Evolutionary conservation across 129 eudicot species (phyloP), one percentile per base, ranked within the genome.

Genomic region (Oenanthe sinensis): DNA sequence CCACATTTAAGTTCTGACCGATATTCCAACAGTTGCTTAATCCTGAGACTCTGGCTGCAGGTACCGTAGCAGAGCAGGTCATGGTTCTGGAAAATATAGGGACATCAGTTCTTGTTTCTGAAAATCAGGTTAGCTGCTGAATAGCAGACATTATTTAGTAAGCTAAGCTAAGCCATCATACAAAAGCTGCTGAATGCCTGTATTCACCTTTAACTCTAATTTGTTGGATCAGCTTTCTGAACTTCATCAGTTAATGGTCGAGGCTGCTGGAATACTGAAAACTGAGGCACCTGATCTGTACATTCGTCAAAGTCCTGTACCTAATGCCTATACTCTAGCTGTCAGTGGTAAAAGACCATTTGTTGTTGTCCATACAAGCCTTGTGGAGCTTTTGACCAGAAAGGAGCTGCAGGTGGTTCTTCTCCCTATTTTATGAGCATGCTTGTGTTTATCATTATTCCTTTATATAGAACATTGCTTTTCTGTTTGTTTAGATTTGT

Each of bases 301-400:
- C 68, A 87, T 94, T 46, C 96, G 97, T 74, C 98, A 94, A 83
- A 94, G 93, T 85, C 97, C 98, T 13, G 88, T 87, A 65, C 98
- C 98, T 43, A 94, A 94, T 82, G 98, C 98, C n/a, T 94, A 94
- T 63, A 94, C 98, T 49, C 80, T 94, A 20, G 98, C 98, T 74
- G 76, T 94, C 70, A 90, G 85, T 81, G 98, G 98, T 69, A 94
- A 88, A 85, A 94, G 87, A 75, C 97, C 98, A 24, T 94, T 94
- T 84, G 91, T 94, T 44, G 98, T 94, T 79, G 93, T 94, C 81
- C 98, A 94, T 80, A 94, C 98, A 52, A 94, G 97, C 81, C 92
- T 94, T 75, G 87, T 94, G 71, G 98, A 94, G 88, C 98, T 94
- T 78, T 86, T 94, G 67, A 84, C 97, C 13, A 87, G 92, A 75